Evolutionary conservation across 352 stramenopile species (phyloP), one percentile per base, ranked within the genome.

Genomic region (Phytophthora sp.): DNA sequence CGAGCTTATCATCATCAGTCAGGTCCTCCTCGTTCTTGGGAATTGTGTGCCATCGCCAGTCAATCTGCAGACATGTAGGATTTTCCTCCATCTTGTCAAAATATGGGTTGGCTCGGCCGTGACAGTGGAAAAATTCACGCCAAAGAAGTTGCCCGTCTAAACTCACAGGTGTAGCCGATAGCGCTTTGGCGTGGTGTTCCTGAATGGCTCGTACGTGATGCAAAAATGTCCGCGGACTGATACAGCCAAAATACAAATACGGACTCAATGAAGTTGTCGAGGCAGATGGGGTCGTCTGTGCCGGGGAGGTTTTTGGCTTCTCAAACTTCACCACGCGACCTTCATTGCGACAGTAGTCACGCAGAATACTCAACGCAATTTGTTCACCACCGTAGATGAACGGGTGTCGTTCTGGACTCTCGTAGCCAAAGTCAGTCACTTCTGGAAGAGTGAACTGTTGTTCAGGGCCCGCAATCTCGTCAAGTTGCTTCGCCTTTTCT

Each of bases 271-370:
- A 93, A n/a, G 97, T 99, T 12, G 97, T 99, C n/a, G 91, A 97
- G 23, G 94, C 83, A 35, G 84, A 89, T 23, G 95, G 82, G 8
- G 74, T 61, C 39, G 93, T 91, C 53, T 97, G 88, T 31, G 90
- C 96, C 2, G 95, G 96, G 3, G 81, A 91, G 2, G 96, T 99
- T 69, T 99, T 98, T 27, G 97, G 97, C 69, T 99, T 99, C 71
- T 98, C 94, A 73, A 99, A 99, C 27, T 84, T 93, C 24, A 91
- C 84, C 12, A 98, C 89, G 62, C 91, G 97, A 2, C 75, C 84
- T 78, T 89, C 74, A 55, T 93, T 88, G 62, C 80, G 84, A 63
- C 85, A 90, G 52, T 91, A 93, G 61, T 86, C 74, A 15, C 73
- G 63, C 33, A 95, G 41, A 49, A 91, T 91, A 7, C 71, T 79